Evolutionary conservation across 805 yeast genomes (phyloP), one percentile per base, ranked within the genome.

Genomic region (Blastobotrys americana): DNA sequence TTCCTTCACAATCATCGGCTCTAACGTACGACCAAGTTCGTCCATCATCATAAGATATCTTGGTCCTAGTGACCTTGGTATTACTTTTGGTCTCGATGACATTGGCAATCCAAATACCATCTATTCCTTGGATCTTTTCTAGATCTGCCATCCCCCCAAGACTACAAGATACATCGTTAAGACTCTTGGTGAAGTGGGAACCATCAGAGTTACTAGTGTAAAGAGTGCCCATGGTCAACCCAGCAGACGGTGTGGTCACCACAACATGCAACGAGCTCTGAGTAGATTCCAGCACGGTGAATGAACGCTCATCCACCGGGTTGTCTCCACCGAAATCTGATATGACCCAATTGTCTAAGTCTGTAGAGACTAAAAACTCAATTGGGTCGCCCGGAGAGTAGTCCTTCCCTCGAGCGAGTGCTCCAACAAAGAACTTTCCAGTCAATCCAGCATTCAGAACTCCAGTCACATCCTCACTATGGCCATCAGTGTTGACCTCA

Each of bases 21-120:
- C 42, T 62, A 55, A 57, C 35, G 21, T 19, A 53, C n/a, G 20
- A 45, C 70, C 69, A 65, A 3, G 64, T 48, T 10, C 61, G 42
- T 18, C 72, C 73, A 42, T 65, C 70, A 49, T 68, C 65, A 41
- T 56, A 64, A 5, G 71, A 61, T 40, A 69, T 66, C 44, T 55
- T 60, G 3, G 69, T 59, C 31, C 61, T 54, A 1, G 55, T 38
- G 4, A 48, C 31, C 5, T 65, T 65, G 3, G 28, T 16, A n/a
- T 41, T 39, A 9, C 38, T 22, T 10, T 20, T 39, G 3, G 53
- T 53, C n/a, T 44, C 47, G 25, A 45, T 62, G 27, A 56, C 45
- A 53, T 74, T 74, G 6, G 77, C 72, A 39, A 82, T 55, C 74
- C 83, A 73, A 13, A 76, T 71, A 6, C 88, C 89, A 47, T 80